These are phyloP conservation scores for Leccinum laetum DNA, from an alignment of 1,284 basidiomycete genomes.

Conservation along the genomic window DNA sequence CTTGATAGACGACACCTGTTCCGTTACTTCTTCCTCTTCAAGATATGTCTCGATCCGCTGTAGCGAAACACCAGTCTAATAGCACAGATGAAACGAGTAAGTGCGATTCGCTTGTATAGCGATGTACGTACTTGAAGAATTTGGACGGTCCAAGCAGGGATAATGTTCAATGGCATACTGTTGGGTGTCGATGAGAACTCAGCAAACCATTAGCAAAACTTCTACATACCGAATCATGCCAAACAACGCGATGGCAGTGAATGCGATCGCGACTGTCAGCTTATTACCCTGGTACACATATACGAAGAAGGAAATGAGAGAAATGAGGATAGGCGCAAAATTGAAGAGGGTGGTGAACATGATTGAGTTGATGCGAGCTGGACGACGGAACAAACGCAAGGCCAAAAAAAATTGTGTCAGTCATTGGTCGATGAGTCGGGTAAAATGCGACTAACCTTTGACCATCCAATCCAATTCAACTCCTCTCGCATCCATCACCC, in stretches of 20 bases:
- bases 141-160: conserved; percentile 65
- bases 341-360: conserved; percentile 67
- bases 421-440: not conserved
- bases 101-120: not conserved
- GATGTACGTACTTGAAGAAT: conserved; percentile 24
- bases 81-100: not conserved
- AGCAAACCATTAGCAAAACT: not conserved
- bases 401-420: not conserved
- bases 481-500: conserved; percentile 55
- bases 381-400: not conserved
- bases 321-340: conserved; percentile 66
- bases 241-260: conserved; percentile 76
- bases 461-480: conserved; percentile 71
- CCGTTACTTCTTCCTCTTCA: conserved; percentile 79
- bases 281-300: conserved; percentile 66
- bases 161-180: conserved; percentile 65
- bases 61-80: conserved; percentile 70
- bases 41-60: conserved; percentile 83
- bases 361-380: conserved; percentile 65
- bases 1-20: conserved; percentile 69
- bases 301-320: conserved; percentile 64
- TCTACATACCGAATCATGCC: conserved; percentile 59
- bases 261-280: conserved; percentile 66
- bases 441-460: conserved; percentile 44
- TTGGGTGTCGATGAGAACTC: conserved; percentile 1